Evolutionary conservation across 768 basidiomycete species (phyloP).

Genomic region (Crassisporium funariophilum): DNA sequence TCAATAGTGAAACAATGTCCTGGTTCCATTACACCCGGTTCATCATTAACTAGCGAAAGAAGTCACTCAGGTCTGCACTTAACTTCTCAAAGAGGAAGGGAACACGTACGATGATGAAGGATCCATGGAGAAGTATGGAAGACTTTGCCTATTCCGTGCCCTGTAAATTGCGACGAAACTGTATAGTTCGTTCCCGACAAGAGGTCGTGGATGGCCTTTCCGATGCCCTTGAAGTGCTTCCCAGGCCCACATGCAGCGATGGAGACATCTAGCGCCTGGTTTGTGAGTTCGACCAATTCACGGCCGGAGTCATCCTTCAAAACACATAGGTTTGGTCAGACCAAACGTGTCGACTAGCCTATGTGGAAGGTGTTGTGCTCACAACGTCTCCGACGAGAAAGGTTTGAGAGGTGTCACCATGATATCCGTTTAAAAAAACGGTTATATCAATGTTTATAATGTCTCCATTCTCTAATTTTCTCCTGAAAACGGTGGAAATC

Average conservation of each 20-base stretch:
- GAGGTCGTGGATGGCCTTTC: constrained; percentile 63
- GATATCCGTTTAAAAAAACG: constrained; percentile 79
- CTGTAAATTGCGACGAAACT: constrained; percentile 72
- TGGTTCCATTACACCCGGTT: constrained; percentile 77
- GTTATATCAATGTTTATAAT: constrained; percentile 91
- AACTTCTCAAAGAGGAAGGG: not conserved
- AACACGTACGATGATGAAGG: constrained; percentile 64
- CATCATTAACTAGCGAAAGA: constrained; percentile 67
- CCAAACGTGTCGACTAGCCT: not conserved
- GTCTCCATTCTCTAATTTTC: constrained; percentile 78
- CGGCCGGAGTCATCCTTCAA: constrained; percentile 67
- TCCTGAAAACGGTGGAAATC: constrained; percentile 43
- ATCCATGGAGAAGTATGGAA: constrained; percentile 90
- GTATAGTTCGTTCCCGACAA: constrained; percentile 48
- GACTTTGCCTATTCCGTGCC: constrained; percentile 83
- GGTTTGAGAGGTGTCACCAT: constrained; percentile 87
- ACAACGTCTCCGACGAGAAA: constrained; percentile 84
- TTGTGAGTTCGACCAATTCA: constrained; percentile 64
- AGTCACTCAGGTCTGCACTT: not conserved
- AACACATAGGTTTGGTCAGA: not conserved
- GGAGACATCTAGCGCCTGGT: constrained; percentile 65
- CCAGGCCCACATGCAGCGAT: constrained; percentile 80
- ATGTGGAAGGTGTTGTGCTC: constrained; percentile 27
- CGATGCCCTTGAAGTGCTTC: constrained; percentile 67
- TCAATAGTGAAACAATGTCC: constrained; percentile 96